These are phyloP conservation scores for Nidula microcarpa DNA, from an alignment of 768 basidiomycete species.

Conservation along the genomic window DNA sequence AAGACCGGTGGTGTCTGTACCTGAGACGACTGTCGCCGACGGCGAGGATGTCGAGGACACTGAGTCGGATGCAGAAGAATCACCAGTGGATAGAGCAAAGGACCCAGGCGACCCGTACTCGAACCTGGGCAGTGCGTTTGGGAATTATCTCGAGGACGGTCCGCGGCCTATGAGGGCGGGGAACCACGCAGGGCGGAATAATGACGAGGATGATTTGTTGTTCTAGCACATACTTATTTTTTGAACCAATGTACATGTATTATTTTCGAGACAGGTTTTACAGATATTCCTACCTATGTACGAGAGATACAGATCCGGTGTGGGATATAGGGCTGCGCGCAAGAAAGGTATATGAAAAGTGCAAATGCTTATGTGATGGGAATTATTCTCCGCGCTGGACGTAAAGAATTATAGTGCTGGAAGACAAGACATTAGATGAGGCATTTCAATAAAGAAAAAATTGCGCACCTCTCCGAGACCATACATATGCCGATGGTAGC, in stretches of 20 bases:
- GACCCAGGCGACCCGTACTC: conserved; percentile 88
- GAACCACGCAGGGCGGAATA: conserved; percentile 32
- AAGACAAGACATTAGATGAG: conserved; percentile 3
- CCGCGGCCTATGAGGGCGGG: conserved; percentile 59
- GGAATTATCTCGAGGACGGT: conserved; percentile 67
- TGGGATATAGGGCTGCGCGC: too few species aligned
- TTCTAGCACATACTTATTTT: conserved; percentile 31
- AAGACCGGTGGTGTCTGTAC: conserved; percentile 23
- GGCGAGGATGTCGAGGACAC: conserved; percentile 32
- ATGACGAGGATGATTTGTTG: conserved; percentile 66
- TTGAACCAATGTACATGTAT: too few species aligned
- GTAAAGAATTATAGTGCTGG: conserved; percentile 87
- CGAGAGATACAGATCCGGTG: too few species aligned
- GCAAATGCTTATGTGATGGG: conserved; percentile 5
- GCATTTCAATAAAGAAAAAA: neutral
- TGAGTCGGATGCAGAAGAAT: conserved; percentile 15
- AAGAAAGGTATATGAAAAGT: too few species aligned
- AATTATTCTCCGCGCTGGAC: conserved; percentile 37
- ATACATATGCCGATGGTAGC: conserved; percentile 93
- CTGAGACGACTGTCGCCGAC: conserved; percentile 16
- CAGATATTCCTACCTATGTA: too few species aligned
- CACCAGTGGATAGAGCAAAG: conserved; percentile 10
- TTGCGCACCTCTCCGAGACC: conserved; percentile 87
- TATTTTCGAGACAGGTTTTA: too few species aligned
- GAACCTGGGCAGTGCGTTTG: conserved; percentile 74